Evolutionary conservation across 306 rosid species (phyloP), one percentile per base, ranked within the genome.

Genomic region (Aeschynomene evenia): DNA sequence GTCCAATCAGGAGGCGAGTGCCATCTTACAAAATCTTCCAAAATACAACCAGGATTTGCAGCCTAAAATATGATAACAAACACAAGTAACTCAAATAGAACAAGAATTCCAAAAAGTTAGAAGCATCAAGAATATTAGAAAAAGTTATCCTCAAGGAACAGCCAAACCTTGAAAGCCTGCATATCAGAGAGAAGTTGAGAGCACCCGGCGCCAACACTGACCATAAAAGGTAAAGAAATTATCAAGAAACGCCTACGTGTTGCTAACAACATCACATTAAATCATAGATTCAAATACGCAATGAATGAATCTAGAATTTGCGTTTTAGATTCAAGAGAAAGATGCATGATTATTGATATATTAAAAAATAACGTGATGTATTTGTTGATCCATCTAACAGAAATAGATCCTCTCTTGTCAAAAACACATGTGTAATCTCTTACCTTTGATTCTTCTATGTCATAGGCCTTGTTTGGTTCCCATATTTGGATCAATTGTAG

Each of bases 1-100:
- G 79, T 83, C 99, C 99, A 95, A 79, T 95, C 99, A 64, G 99
- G 99, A 73, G 99, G 99, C 70, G 99, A 95, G 82, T 91, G 86
- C 99, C 99, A 95, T 85, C 99, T 84, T 52, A 95, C 97, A 77
- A 95, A 95, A 78, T 95, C 99, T 76, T 91, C 99, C 87, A 87
- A 83, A 83, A 95, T 87, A 78, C 97, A 95, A 77, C 99, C 99
- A 55, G 99, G 99, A 87, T 95, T 95, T 58, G 99, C 99, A 72
- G 95, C 97, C 99, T 95, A 76, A 46, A 64, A 63, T 54, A 84
- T 51, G 26, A 71, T 26, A 77, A 69, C 58, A 48, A 68, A 72
- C 56, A 73, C 63, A 70, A 55, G 7, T 75, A 23, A 65, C 66
- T 84, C 66, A 15, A 64, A 62, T 59, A 9, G 34, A 73, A 21